Evolutionary conservation across 805 yeast species (phyloP).

Genomic region (Metschnikowia arizonensis): DNA sequence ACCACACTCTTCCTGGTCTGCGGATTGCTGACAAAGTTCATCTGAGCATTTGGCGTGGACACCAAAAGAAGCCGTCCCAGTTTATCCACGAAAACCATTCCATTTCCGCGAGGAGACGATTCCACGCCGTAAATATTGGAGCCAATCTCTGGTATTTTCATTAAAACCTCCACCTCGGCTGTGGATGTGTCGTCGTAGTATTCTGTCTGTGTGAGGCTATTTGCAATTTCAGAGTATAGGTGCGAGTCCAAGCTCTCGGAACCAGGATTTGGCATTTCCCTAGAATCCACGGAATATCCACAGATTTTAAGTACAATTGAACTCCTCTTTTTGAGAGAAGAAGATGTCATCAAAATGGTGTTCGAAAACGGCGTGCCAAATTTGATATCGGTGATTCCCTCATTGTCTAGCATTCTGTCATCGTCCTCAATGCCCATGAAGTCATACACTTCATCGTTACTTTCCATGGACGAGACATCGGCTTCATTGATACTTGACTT

Average conservation of each 20-base stretch:
- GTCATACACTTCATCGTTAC: constrained; percentile 10
- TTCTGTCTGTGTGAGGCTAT: constrained; percentile 3
- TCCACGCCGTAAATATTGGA: constrained; percentile 68
- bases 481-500: constrained; percentile 13
- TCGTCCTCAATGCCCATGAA: constrained; percentile 14
- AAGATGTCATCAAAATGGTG: constrained; percentile 35
- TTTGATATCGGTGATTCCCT: constrained; percentile 80
- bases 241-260: constrained; percentile 2
- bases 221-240: background rate
- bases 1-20: constrained; percentile 48
- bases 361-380: constrained; percentile 43
- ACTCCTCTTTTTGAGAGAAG: constrained; percentile 33
- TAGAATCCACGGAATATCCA: constrained; percentile 47
- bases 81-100: constrained; percentile 74
- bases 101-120: constrained; percentile 82
- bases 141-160: constrained; percentile 77
- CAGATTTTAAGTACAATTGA: constrained; percentile 31
- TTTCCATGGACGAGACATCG: constrained; percentile 14
- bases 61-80: constrained; percentile 72
- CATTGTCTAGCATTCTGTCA: constrained; percentile 58
- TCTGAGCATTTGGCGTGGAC: constrained; percentile 48
- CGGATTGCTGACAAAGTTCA: constrained; percentile 7
- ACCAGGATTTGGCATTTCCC: background rate
- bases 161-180: constrained; percentile 29
- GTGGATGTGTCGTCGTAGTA: constrained; percentile 15